Percentiles rank a stretch among this genome's conserved stretches.
Conservation (phyloP, 768 basidiomycete species). For the Sporobolomyces phaffii region DNA sequence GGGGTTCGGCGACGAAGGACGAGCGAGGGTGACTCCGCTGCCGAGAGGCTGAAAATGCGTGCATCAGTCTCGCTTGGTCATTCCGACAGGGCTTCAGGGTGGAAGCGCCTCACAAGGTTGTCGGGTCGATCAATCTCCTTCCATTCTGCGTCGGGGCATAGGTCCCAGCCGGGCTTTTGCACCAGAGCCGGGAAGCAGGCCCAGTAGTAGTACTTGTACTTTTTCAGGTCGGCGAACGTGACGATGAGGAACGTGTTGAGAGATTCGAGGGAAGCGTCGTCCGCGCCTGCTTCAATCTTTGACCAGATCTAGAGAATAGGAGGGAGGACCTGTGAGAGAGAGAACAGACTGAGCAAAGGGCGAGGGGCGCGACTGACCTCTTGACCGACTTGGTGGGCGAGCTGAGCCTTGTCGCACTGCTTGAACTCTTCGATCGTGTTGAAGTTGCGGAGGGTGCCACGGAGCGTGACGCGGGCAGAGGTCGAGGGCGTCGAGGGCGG, state of each 20-base stretch:
- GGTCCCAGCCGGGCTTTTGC: conserved; percentile 58
- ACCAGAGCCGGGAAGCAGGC: conserved; percentile 92
- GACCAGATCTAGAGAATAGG: conserved; percentile 72
- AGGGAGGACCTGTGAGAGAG: not conserved
- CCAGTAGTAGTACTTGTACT: conserved; percentile 97
- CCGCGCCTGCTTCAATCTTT: conserved; percentile 45
- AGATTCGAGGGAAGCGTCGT: conserved; percentile 48
- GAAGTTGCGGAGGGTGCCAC: conserved; percentile 80
- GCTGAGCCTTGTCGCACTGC: conserved; percentile 73
- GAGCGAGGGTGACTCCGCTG: not conserved
- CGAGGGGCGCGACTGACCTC: conserved; percentile 32
- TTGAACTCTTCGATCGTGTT: conserved; percentile 97
- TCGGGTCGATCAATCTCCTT: not conserved
- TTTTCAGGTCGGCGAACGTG: conserved; percentile 94
- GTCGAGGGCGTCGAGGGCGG: not conserved
- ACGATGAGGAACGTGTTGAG: conserved; percentile 79
- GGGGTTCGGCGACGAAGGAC: not conserved
- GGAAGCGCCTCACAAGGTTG: not conserved
- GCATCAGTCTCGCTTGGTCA: too few species aligned
- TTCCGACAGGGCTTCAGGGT: too few species aligned
- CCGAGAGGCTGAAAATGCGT: not conserved
- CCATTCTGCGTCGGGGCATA: not conserved
- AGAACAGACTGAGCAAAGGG: not conserved
- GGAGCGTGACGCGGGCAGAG: conserved; percentile 47
- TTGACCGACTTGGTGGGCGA: conserved; percentile 69